Conservation (phyloP, 495 filamentous ascomycete genomes). For the Viridothelium virens region DNA sequence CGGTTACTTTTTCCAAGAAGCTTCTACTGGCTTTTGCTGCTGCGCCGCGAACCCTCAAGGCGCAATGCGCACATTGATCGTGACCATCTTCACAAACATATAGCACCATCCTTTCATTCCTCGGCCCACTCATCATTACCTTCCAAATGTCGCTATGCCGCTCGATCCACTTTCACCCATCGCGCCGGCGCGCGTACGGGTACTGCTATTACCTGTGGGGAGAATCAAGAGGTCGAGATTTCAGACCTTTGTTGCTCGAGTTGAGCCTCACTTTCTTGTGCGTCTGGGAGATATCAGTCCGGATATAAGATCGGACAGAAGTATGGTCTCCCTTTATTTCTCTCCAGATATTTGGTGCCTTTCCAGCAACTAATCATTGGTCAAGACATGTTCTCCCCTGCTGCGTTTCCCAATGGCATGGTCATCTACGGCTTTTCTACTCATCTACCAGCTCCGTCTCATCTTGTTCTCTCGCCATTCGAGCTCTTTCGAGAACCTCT, state of each 20-base stretch:
- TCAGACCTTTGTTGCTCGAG: conserved; percentile 62
- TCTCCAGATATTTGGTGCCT: not conserved
- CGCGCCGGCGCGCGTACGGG: conserved; percentile 80
- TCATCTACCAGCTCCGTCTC: conserved; percentile 52
- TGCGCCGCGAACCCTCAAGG: not conserved
- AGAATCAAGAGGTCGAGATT: conserved; percentile 77
- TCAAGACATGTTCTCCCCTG: conserved; percentile 86
- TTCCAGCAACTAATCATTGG: not conserved
- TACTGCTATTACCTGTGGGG: conserved; percentile 76
- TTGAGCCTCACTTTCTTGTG: conserved; percentile 76
- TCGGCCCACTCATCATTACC: not conserved
- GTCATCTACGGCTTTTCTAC: conserved; percentile 87
- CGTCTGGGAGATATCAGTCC: conserved; percentile 86
- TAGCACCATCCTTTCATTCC: not conserved
- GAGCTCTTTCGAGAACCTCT: conserved; percentile 76
- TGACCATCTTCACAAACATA: conserved; percentile 1
- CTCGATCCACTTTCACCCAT: conserved; percentile 55
- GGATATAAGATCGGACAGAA: conserved; percentile 78
- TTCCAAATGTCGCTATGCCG: conserved; percentile 11
- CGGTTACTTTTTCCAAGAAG: conserved; percentile 2
- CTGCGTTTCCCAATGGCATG: conserved; percentile 81
- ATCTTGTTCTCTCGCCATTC: conserved; percentile 65
- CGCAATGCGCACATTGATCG: not conserved
- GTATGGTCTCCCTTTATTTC: conserved; percentile 41
- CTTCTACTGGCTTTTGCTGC: not conserved